Evolutionary conservation across 805 yeast genomes (phyloP), one percentile per base, ranked within the genome.

Genomic region (Zygosaccharomyces gambellarensis): DNA sequence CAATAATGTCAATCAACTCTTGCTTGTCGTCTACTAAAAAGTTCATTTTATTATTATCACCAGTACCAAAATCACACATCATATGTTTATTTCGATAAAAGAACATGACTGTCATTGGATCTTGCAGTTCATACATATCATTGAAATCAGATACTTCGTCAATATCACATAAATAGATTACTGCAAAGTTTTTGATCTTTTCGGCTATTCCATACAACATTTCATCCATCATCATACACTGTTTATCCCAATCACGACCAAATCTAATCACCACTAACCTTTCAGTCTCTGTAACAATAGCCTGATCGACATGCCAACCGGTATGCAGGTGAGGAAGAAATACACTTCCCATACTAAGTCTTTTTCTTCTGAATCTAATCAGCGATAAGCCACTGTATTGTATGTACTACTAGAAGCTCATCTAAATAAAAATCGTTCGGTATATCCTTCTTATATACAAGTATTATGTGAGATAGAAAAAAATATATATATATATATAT

Each of bases 41-140:
- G 62, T 89, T 90, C 72, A 94, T 72, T 73, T 94, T 92, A 73
- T 94, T 94, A 69, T 94, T 94, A 64, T 94, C 90, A 29, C 99
- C 99, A 0, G 98, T 94, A 2, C 99, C 99, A 67, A 90, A 90
- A 72, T 94, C 99, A 69, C 97, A 88, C 95, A 94, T 82, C 95
- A 92, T 90, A 67, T 92, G 98, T 65, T 89, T 86, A 70, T 92
- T 92, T 45, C 95, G 74, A 70, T 79, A 89, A 67, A 94, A 92
- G 63, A 92, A 90, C 98, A 94, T 94, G 46, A 94, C 74, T 39
- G 96, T 83, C 75, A 88, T 79, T 12, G 96, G 95, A 60, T 90
- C 98, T 63, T 83, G 87, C 38, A 62, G 59, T 55, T 63, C 67
- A 50, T 67, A 67, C 64, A 71, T 69, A 29, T 74, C 76, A 59